phyloP scores from a whole-genome alignment of 805 yeast species.

The Ogataea corticis region DNA sequence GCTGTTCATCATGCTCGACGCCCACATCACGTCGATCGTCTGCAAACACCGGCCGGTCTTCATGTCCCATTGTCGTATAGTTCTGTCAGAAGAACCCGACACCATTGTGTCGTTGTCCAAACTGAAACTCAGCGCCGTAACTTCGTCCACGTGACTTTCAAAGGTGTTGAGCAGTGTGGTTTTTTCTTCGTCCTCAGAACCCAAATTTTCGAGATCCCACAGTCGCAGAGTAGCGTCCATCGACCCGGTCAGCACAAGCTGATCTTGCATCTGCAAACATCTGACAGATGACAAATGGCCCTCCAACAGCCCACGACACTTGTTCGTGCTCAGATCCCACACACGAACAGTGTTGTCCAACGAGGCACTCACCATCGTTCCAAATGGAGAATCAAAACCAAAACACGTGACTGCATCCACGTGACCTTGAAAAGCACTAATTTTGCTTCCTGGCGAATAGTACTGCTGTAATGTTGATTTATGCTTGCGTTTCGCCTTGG shows the following conservation, averaged over 20 bases:
- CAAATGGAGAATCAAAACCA: conserved; percentile 75
- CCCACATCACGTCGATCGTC: conserved; percentile 70
- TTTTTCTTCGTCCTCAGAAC: conserved; percentile 20
- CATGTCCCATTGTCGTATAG: conserved; percentile 77
- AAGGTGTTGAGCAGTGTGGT: conserved; percentile 47
- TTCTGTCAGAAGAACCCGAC: conserved; percentile 69
- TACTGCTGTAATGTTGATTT: conserved; percentile 66
- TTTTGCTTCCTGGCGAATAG: conserved; percentile 58
- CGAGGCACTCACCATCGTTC: conserved; percentile 74
- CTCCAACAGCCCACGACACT: conserved; percentile 49
- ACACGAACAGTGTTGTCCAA: conserved; percentile 76
- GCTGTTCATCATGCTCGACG: conserved; percentile 40
- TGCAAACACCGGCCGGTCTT: conserved; percentile 64
- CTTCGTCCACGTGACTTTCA: conserved; percentile 65
- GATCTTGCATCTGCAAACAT: conserved; percentile 59
- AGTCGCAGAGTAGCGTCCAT: conserved; percentile 61
- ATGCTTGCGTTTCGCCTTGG: conserved; percentile 42
- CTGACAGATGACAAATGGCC: conserved; percentile 64
- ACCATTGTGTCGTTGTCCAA: conserved; percentile 47
- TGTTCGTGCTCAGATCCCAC: conserved; percentile 73
- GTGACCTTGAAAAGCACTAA: conserved; percentile 53
- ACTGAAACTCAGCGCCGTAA: conserved; percentile 61
- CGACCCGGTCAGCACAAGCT: conserved; percentile 55
- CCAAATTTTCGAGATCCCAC: conserved; percentile 49
- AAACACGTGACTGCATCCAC: conserved; percentile 52